Conservation (phyloP, 305 asterid species). For the Euphrasia arctica region DNA sequence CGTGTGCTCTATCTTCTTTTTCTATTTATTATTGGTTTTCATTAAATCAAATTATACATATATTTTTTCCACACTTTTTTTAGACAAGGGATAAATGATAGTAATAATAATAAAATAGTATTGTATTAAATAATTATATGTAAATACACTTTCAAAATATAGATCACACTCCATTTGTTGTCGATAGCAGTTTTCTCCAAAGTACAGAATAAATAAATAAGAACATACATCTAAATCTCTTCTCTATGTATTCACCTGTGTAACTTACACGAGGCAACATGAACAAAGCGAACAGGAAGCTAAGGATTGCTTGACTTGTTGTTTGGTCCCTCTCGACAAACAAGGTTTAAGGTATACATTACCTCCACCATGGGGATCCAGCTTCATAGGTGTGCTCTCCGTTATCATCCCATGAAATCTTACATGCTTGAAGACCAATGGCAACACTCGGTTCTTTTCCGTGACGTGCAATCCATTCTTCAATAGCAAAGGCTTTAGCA, state of each 20-base stretch:
- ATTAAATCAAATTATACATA: neutral
- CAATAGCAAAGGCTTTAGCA: conserved; percentile 40
- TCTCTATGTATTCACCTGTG: neutral
- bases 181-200: no score
- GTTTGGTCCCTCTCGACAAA: neutral
- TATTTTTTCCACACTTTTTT: no score
- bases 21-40: neutral
- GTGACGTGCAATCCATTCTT: conserved; percentile 72
- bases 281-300: conserved; percentile 5
- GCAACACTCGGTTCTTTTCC: conserved; percentile 80
- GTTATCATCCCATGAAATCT: conserved; percentile 74
- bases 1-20: conserved; percentile 39
- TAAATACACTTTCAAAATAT: no score
- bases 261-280: neutral
- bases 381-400: conserved; percentile 65
- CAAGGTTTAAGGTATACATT: conserved; percentile 16
- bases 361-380: conserved; percentile 88
- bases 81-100: no score
- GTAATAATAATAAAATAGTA: no score
- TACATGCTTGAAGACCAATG: conserved; percentile 81
- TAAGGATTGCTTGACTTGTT: neutral
- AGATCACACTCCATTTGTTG: no score
- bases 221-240: no score
- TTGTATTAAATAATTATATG: no score
- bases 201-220: no score